Evolutionary conservation across 345 rosid species (phyloP).

Genomic region (Linum usitatissimum): DNA sequence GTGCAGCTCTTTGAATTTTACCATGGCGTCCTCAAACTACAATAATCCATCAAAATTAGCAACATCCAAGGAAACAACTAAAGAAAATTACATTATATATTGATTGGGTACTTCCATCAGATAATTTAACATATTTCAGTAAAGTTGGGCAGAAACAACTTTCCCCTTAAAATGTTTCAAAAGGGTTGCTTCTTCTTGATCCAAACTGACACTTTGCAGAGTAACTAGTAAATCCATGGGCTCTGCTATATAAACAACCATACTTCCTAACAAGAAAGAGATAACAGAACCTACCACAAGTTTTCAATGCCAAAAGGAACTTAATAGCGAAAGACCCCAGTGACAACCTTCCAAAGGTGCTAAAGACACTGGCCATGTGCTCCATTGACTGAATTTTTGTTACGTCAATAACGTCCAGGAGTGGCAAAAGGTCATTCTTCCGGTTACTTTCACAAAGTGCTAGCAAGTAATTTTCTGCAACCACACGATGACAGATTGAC

Average conservation of each 20-base stretch:
- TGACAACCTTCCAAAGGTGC: constrained; percentile 49
- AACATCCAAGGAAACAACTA: not conserved
- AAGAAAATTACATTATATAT: not conserved
- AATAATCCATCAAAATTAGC: constrained; percentile 11
- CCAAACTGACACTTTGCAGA: not conserved
- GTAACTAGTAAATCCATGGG: not conserved
- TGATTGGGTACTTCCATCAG: not conserved
- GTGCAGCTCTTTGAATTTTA: constrained; percentile 52
- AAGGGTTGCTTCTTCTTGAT: not conserved
- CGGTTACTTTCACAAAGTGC: constrained; percentile 58
- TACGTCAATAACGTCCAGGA: constrained; percentile 51
- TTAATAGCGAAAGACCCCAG: constrained; percentile 43
- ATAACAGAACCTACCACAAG: constrained; percentile 32
- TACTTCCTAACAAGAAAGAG: constrained; percentile 7
- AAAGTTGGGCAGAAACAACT: not conserved
- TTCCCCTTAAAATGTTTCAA: not conserved
- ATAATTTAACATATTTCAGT: not conserved
- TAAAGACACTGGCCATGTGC: constrained; percentile 35
- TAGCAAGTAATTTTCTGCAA: constrained; percentile 61
- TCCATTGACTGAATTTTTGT: constrained; percentile 34
- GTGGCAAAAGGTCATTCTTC: constrained; percentile 39
- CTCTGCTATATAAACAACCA: not conserved
- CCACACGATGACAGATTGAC: not conserved
- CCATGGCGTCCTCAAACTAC: constrained; percentile 55
- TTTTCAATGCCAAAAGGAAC: constrained; percentile 39